These are phyloP conservation scores for Thymus quinquecostatus DNA, from an alignment of 257 asterid species.

Conservation along the genomic window DNA sequence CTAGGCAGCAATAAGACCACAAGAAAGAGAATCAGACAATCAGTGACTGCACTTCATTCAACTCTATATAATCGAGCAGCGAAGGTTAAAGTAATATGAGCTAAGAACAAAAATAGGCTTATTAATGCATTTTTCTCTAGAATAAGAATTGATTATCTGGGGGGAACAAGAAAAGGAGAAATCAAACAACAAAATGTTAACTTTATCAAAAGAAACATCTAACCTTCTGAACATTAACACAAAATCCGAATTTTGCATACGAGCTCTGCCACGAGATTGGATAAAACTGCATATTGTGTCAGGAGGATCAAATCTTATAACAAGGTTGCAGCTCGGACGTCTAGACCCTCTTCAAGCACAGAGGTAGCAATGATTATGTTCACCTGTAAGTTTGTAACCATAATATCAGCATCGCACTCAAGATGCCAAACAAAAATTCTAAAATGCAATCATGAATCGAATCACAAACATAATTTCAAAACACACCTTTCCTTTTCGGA, in stretches of 20 bases:
- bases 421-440: not conserved
- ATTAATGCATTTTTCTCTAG: not conserved
- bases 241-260: conserved; percentile 85
- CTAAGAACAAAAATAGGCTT: not conserved
- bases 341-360: conserved; percentile 94
- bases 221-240: conserved; percentile 73
- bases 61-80: not conserved
- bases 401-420: not conserved
- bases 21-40: not conserved
- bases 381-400: conserved; percentile 48
- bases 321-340: conserved; percentile 95
- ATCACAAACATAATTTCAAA: not conserved
- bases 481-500: conserved; percentile 63
- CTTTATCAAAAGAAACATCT: conserved; percentile 19
- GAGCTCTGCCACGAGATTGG: conserved; percentile 97
- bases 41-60: not conserved
- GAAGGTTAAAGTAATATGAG: not conserved
- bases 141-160: not conserved
- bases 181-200: not conserved
- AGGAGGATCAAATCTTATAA: conserved; percentile 81
- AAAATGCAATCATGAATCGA: not conserved
- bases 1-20: not conserved
- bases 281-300: conserved; percentile 84
- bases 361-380: conserved; percentile 82
- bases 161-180: not conserved